phyloP scores from a whole-genome alignment of 1,139 yeast species.

The Suhomyces terraborum region DNA sequence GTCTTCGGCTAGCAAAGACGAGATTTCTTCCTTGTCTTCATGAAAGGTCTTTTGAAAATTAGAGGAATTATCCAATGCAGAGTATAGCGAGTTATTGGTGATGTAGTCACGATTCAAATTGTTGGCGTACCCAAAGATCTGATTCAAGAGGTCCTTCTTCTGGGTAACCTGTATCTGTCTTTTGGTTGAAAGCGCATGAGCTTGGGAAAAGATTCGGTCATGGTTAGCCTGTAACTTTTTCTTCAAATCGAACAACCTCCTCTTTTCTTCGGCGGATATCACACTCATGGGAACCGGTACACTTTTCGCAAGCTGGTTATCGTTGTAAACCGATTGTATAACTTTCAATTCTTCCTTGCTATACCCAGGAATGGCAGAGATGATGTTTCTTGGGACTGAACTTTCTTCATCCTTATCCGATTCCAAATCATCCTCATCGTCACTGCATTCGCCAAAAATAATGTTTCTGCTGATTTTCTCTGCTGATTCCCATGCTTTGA shows the following conservation, averaged over 20 bases:
- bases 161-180: constrained; percentile 46
- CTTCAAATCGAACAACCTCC: constrained; percentile 34
- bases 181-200: constrained; percentile 38
- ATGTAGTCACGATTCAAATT: constrained; percentile 43
- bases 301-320: constrained; percentile 14
- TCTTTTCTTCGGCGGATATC: constrained; percentile 28
- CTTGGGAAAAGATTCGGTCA: constrained; percentile 37
- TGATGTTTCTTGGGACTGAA: constrained; percentile 9
- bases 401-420: background rate
- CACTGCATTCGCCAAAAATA: constrained; percentile 38
- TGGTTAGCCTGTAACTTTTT: constrained; percentile 37
- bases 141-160: constrained; percentile 42
- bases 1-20: constrained; percentile 38
- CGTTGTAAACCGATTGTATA: constrained; percentile 18
- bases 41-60: constrained; percentile 43
- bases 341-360: constrained; percentile 40
- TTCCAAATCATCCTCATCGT: constrained; percentile 17
- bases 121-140: constrained; percentile 44
- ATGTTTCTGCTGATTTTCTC: constrained; percentile 41
- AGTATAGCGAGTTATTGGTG: constrained; percentile 45
- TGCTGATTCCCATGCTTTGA: constrained; percentile 52
- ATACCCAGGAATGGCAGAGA: constrained; percentile 44
- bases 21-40: constrained; percentile 47
- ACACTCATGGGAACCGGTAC: constrained; percentile 3
- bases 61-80: constrained; percentile 40